Evolutionary conservation across 768 basidiomycete genomes (phyloP).

Genomic region (Tricholoma flavovirens): DNA sequence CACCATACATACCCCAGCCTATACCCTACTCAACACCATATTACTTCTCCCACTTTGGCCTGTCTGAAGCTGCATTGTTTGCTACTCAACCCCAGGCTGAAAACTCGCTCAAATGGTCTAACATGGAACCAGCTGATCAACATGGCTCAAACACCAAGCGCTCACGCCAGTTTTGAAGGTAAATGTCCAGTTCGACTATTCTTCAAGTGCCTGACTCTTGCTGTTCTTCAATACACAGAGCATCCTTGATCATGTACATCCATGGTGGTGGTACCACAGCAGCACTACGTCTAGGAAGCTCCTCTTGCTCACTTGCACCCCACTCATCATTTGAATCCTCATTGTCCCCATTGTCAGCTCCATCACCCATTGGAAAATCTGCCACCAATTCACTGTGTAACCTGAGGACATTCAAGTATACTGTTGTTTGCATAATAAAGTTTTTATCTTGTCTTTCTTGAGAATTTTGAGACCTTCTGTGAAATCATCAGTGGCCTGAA

Average conservation of each 20-base stretch:
- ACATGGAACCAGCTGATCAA: background rate
- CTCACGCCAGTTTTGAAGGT: background rate
- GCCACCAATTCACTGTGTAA: background rate
- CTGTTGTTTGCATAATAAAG: constrained; percentile 3
- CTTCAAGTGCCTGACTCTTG: background rate
- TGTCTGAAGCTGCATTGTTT: background rate
- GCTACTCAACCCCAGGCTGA: background rate
- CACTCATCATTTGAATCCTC: background rate
- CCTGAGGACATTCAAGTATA: constrained; percentile 2
- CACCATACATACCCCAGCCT: background rate
- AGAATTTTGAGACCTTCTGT: background rate
- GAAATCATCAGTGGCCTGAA: constrained; percentile 7
- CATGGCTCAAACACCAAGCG: background rate
- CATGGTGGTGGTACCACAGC: background rate
- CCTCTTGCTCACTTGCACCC: background rate
- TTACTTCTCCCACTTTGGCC: background rate
- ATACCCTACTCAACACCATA: background rate
- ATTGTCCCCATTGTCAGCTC: background rate
- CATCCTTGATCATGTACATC: background rate
- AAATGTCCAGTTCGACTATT: background rate
- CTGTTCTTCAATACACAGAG: background rate
- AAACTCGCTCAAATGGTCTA: background rate
- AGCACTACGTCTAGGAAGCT: background rate
- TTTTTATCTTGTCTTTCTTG: constrained; percentile 7
- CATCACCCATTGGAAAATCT: background rate